Evolutionary conservation across 768 basidiomycete species (phyloP).

Genomic region (Boletus vinaceobasis): DNA sequence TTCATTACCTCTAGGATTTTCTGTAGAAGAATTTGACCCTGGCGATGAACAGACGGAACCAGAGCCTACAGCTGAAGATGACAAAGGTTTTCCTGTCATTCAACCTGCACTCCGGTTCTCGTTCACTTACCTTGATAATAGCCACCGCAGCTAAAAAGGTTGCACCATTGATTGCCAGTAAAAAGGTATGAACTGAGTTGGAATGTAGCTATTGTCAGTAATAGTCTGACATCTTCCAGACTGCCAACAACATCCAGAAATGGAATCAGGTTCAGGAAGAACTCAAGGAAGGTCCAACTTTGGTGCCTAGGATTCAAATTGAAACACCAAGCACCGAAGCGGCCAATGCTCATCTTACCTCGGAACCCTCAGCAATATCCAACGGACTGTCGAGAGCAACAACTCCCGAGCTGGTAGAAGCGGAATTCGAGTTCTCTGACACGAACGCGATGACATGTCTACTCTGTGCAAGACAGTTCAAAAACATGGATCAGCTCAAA

Average conservation of each 20-base stretch:
- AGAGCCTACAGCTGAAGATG: conserved; percentile 46
- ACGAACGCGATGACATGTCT: conserved; percentile 71
- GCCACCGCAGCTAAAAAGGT: conserved; percentile 62
- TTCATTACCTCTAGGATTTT: conserved; percentile 59
- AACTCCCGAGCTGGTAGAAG: conserved; percentile 43
- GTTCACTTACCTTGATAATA: conserved; percentile 21
- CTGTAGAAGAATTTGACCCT: conserved; percentile 54
- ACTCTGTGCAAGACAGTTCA: conserved; percentile 93
- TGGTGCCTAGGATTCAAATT: conserved; percentile 18
- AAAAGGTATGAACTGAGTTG: conserved; percentile 54
- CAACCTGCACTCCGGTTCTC: background rate
- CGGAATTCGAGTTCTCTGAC: conserved; percentile 84
- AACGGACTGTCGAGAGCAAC: conserved; percentile 30
- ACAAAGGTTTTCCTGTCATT: conserved; percentile 25
- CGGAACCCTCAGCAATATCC: conserved; percentile 12
- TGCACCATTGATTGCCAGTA: conserved; percentile 78
- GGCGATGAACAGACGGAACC: conserved; percentile 43
- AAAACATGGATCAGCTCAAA: conserved; percentile 75
- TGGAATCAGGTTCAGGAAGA: conserved; percentile 97
- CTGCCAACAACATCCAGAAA: conserved; percentile 86
- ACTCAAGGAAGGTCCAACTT: conserved; percentile 48
- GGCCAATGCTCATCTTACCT: background rate
- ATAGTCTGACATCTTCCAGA: conserved; percentile 44
- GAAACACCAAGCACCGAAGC: conserved; percentile 9
- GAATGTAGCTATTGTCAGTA: background rate